A percentile compares a stretch with the other conserved stretches of the same genome.
Conservation (phyloP, 2,329 filamentous ascomycete species). For the Dactylellina cionopaga region DNA sequence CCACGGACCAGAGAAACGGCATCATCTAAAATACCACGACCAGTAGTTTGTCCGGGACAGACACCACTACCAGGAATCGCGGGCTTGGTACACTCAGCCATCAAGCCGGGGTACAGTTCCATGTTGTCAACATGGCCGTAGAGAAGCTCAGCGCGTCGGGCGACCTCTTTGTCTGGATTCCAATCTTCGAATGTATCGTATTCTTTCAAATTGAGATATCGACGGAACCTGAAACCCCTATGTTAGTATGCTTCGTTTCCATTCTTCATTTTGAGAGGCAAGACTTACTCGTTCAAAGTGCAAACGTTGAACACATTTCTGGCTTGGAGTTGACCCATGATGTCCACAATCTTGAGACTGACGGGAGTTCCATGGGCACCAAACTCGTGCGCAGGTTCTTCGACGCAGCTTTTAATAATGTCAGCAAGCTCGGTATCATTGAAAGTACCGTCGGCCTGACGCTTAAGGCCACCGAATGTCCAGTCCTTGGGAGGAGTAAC, state of each 20-base stretch:
- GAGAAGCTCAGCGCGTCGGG: slow-evolving; percentile 62
- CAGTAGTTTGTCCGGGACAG: slow-evolving; percentile 63
- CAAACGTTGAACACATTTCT: slow-evolving; percentile 67
- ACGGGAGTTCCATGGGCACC: slow-evolving; percentile 69
- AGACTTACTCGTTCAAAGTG: slow-evolving; percentile 65
- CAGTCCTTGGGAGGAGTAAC: slow-evolving; percentile 59
- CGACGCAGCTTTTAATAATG: slow-evolving; percentile 68
- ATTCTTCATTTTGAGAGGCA: too few relatives aligned
- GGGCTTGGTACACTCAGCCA: slow-evolving; percentile 63
- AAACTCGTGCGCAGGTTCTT: slow-evolving; percentile 70
- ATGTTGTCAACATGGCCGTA: slow-evolving; percentile 67
- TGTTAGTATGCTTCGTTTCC: slow-evolving; percentile 59
- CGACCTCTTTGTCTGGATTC: slow-evolving; percentile 65
- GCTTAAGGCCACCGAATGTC: slow-evolving; percentile 62
- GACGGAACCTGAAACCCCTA: slow-evolving; percentile 66
- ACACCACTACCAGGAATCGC: slow-evolving; percentile 42
- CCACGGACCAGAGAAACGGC: slow-evolving; percentile 70
- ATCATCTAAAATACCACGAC: slow-evolving; percentile 69
- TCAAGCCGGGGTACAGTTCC: slow-evolving; percentile 70
- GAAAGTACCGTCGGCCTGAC: slow-evolving; percentile 63
- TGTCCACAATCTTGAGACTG: slow-evolving; percentile 70
- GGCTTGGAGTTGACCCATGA: slow-evolving; percentile 71
- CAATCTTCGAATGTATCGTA: slow-evolving; percentile 67
- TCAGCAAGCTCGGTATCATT: slow-evolving; percentile 68
- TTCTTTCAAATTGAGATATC: slow-evolving; percentile 65